phyloP scores from a whole-genome alignment of 768 basidiomycete species.

The Cystofilobasidium capitatum region DNA sequence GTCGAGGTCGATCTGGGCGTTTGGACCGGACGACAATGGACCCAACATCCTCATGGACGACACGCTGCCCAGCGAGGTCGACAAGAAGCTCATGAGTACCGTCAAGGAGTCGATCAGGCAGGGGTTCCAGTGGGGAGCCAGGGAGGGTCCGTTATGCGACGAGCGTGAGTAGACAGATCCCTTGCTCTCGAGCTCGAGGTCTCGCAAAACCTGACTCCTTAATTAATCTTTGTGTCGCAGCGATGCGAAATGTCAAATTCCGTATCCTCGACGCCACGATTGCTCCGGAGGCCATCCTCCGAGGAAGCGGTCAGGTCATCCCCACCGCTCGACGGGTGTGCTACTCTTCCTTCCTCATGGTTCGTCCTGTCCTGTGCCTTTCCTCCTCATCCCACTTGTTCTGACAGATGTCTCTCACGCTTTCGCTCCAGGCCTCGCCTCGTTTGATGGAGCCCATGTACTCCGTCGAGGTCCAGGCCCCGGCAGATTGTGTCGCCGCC shows the following conservation, averaged over 20 bases:
- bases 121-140: constrained; percentile 98
- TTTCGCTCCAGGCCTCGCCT: constrained; percentile 68
- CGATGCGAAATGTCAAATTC: constrained; percentile 98
- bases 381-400: constrained; percentile 4
- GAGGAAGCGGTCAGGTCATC: constrained; percentile 96
- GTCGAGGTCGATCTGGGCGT: constrained; percentile 97
- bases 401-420: not conserved
- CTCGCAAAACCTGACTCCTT: not conserved
- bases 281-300: constrained; percentile 91
- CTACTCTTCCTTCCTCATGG: constrained; percentile 98
- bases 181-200: constrained; percentile 1
- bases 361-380: constrained; percentile 41
- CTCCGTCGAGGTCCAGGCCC: constrained; percentile 98
- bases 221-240: constrained; percentile 42
- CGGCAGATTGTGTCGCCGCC: constrained; percentile 95
- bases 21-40: constrained; percentile 92
- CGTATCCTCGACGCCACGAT: constrained; percentile 83
- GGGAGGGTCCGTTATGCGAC: constrained; percentile 95
- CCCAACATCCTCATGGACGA: constrained; percentile 91
- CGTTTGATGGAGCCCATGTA: constrained; percentile 95
- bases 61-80: constrained; percentile 88
- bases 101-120: constrained; percentile 96
- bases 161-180: constrained; percentile 65
- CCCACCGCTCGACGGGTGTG: constrained; percentile 97
- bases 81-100: constrained; percentile 79